phyloP scores from a whole-genome alignment of 2,329 filamentous ascomycete genomes.

The Dendryphion nanum region DNA sequence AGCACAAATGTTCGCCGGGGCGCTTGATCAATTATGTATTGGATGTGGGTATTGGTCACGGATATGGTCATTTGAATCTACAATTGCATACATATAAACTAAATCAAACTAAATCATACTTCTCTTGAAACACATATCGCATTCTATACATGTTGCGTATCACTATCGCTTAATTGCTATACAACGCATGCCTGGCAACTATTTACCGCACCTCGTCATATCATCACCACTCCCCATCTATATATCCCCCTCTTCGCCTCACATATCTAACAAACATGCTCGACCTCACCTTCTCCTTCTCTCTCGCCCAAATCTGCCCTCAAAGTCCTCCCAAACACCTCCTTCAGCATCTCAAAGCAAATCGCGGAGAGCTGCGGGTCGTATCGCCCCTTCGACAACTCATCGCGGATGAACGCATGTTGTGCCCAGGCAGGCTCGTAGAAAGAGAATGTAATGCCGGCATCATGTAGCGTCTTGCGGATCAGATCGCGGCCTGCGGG shows the following conservation, averaged over 20 bases:
- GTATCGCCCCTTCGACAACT: slow-evolving; percentile 89
- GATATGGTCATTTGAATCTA: too few species aligned
- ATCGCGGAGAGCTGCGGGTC: slow-evolving; percentile 83
- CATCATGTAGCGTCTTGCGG: slow-evolving; percentile 74
- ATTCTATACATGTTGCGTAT: too few species aligned
- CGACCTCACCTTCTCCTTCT: slow-evolving; percentile 62
- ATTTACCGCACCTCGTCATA: neutral
- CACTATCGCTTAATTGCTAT: too few species aligned
- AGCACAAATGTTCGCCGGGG: slow-evolving; percentile 62
- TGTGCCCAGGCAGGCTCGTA: slow-evolving; percentile 93
- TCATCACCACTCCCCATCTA: neutral
- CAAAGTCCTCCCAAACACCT: slow-evolving; percentile 76
- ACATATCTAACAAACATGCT: slow-evolving; percentile 72
- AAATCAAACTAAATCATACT: slow-evolving; percentile 1
- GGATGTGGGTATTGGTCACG: too few species aligned
- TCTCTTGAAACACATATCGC: too few species aligned
- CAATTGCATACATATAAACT: neutral
- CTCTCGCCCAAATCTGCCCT: slow-evolving; percentile 74
- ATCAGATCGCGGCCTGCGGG: slow-evolving; percentile 80
- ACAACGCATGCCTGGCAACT: too few species aligned
- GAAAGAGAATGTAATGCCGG: slow-evolving; percentile 72
- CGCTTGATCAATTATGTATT: too few species aligned
- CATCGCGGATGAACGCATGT: slow-evolving; percentile 91
- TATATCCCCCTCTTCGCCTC: too few species aligned
- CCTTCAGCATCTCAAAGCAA: slow-evolving; percentile 87